Percentiles rank a stretch among this genome's conserved stretches.
These are phyloP conservation scores for Fusarium sp. DNA, from an alignment of 2,329 filamentous ascomycete genomes.

Conservation along the genomic window DNA sequence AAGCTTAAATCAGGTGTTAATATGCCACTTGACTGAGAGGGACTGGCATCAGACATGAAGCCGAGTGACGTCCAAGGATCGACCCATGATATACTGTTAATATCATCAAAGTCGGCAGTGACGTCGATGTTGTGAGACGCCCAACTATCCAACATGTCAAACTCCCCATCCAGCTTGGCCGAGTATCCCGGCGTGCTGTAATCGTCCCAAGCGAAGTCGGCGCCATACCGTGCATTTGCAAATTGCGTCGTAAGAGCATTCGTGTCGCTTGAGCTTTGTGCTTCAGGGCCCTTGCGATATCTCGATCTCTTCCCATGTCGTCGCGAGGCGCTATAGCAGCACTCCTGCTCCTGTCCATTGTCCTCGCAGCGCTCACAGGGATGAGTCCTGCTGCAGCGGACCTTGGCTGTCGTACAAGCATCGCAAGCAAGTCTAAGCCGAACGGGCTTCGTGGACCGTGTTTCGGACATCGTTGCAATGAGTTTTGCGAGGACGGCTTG, in stretches of 20 bases:
- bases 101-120: slow-evolving; percentile 24
- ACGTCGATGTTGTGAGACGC: slow-evolving; percentile 21
- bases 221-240: background rate
- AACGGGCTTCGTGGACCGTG: slow-evolving; percentile 25
- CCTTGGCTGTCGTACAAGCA: slow-evolving; percentile 38
- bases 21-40: slow-evolving; percentile 9
- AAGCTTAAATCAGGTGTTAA: slow-evolving; percentile 10
- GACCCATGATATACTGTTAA: slow-evolving; percentile 15
- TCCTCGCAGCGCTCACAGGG: slow-evolving; percentile 37
- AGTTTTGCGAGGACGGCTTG: background rate
- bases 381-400: slow-evolving; percentile 37
- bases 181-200: slow-evolving; percentile 1
- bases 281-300: slow-evolving; percentile 23
- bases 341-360: slow-evolving; percentile 23
- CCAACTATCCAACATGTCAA: slow-evolving; percentile 24
- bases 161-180: background rate
- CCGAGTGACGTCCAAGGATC: slow-evolving; percentile 19
- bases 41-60: slow-evolving; percentile 8
- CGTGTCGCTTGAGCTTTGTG: slow-evolving; percentile 14
- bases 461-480: slow-evolving; percentile 13
- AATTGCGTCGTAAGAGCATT: background rate
- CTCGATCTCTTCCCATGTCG: slow-evolving; percentile 30
- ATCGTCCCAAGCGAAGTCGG: slow-evolving; percentile 15
- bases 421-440: slow-evolving; percentile 35
- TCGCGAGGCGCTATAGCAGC: slow-evolving; percentile 26